A percentile compares a stretch with the other conserved stretches of the same genome.
These are phyloP conservation scores for Yamadazyma philogaea DNA, from an alignment of 805 yeast genomes.

Conservation along the genomic window DNA sequence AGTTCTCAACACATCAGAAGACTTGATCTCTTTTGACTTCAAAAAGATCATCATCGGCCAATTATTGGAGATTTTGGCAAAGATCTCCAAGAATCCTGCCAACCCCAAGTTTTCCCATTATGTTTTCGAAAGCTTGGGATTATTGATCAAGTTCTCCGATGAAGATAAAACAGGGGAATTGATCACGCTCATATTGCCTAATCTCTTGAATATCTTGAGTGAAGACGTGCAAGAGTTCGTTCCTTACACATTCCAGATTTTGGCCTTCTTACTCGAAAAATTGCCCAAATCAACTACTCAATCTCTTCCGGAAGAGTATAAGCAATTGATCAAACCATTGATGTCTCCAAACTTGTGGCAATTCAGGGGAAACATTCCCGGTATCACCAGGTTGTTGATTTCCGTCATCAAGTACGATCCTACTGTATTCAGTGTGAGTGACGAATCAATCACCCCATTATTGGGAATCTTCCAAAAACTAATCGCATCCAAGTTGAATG, in stretches of 20 bases:
- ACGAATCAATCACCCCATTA: conserved; percentile 59
- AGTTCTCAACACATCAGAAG: conserved; percentile 69
- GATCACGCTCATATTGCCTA: conserved; percentile 60
- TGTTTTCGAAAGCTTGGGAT: conserved; percentile 83
- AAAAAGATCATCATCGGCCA: conserved; percentile 55
- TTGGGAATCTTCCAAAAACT: conserved; percentile 96
- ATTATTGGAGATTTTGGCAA: conserved; percentile 62
- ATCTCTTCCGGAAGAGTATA: conserved; percentile 60
- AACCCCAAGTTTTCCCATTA: conserved; percentile 93
- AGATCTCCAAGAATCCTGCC: conserved; percentile 85
- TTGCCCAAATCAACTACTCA: conserved; percentile 36
- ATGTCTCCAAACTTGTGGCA: conserved; percentile 95
- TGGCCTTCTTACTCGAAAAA: conserved; percentile 70
- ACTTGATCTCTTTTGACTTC: conserved; percentile 46
- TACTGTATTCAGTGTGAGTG: conserved; percentile 31
- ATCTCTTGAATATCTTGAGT: conserved; percentile 62
- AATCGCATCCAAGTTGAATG: conserved; percentile 80
- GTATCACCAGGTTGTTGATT: conserved; percentile 74
- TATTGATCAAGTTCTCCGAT: conserved; percentile 54
- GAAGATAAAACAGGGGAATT: conserved; percentile 31
- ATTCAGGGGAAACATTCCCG: conserved; percentile 87
- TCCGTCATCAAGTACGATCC: conserved; percentile 58
- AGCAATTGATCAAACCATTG: conserved; percentile 71
- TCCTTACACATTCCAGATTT: conserved; percentile 89
- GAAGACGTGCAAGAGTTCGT: conserved; percentile 91